Conservation (phyloP, 441 rosid species). For the Gossypium gossypioides region DNA sequence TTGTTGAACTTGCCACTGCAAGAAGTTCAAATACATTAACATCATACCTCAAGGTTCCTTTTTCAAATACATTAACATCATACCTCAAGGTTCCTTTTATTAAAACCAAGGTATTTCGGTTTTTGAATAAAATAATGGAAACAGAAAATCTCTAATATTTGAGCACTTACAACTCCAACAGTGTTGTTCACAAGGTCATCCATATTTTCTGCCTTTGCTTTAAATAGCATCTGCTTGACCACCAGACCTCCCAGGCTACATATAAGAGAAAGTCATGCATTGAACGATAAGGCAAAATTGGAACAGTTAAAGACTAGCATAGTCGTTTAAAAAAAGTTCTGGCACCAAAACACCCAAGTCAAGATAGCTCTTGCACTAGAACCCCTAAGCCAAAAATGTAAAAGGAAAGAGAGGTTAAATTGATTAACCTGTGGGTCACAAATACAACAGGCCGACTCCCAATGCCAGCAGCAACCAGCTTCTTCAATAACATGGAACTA, state of each 20-base stretch:
- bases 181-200: conserved; percentile 75
- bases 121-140: not conserved
- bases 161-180: conserved; percentile 68
- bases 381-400: not conserved
- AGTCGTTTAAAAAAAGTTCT: not conserved
- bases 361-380: conserved; percentile 11
- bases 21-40: not conserved
- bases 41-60: not conserved
- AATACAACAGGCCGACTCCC: conserved; percentile 93
- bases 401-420: not conserved
- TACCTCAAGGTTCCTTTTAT: not conserved
- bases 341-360: not conserved
- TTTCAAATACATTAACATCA: not conserved
- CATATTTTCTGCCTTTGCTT: conserved; percentile 73
- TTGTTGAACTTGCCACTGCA: conserved; percentile 13
- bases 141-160: conserved; percentile 1
- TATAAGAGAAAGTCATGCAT: conserved; percentile 12
- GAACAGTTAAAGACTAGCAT: not conserved
- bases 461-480: conserved; percentile 87
- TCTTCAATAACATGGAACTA: conserved; percentile 64
- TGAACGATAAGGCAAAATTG: not conserved
- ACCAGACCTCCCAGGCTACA: conserved; percentile 97
- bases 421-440: conserved; percentile 81
- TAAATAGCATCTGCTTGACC: conserved; percentile 84
- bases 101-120: not conserved